phyloP scores from a whole-genome alignment of 1,139 yeast species.

The Geotrichum reessii region DNA sequence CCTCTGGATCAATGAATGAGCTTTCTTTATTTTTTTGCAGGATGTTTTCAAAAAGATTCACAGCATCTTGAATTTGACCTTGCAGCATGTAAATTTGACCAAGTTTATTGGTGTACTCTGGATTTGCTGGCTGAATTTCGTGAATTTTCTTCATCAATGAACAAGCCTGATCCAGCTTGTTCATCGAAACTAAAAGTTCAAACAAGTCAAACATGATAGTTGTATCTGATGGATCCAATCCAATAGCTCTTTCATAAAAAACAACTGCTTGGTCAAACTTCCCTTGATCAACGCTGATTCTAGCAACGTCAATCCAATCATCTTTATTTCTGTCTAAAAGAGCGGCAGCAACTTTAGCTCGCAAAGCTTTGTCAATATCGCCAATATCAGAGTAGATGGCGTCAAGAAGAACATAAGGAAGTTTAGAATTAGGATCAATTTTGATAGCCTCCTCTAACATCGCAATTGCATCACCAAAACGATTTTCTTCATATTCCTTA shows the following conservation, averaged over 20 bases:
- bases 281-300: slow-evolving; percentile 63
- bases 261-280: slow-evolving; percentile 74
- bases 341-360: slow-evolving; percentile 80
- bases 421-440: slow-evolving; percentile 67
- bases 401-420: slow-evolving; percentile 81
- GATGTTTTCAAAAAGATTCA: slow-evolving; percentile 57
- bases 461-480: slow-evolving; percentile 60
- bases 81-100: slow-evolving; percentile 75
- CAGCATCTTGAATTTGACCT: slow-evolving; percentile 73
- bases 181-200: slow-evolving; percentile 56
- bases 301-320: slow-evolving; percentile 83
- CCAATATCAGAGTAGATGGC: slow-evolving; percentile 72
- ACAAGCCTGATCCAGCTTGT: slow-evolving; percentile 64
- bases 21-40: slow-evolving; percentile 25
- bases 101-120: slow-evolving; percentile 59
- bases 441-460: slow-evolving; percentile 69
- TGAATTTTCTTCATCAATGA: slow-evolving; percentile 66
- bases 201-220: slow-evolving; percentile 50
- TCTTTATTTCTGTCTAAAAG: slow-evolving; percentile 63
- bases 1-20: slow-evolving; percentile 21
- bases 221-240: slow-evolving; percentile 51
- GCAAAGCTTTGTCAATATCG: slow-evolving; percentile 64
- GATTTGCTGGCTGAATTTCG: slow-evolving; percentile 54
- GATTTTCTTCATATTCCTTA: slow-evolving; percentile 66
- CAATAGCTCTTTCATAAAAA: slow-evolving; percentile 71